Evolutionary conservation across 768 basidiomycete species (phyloP).

Genomic region (Leccinum variicolor): DNA sequence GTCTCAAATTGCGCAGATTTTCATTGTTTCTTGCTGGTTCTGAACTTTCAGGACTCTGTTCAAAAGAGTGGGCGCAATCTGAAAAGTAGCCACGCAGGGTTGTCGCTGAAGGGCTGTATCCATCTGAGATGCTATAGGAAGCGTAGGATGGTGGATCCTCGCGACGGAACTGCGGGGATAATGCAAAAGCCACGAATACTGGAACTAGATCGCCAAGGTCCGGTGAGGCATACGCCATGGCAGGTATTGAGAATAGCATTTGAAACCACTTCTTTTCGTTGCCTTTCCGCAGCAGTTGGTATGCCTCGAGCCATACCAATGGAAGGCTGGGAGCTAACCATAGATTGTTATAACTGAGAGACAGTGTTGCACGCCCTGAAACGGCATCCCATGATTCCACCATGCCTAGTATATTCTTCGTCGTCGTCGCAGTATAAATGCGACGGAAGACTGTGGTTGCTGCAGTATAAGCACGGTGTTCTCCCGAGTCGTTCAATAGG

Average conservation of each 20-base stretch:
- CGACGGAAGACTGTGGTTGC: slow-evolving; percentile 2
- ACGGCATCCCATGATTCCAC: background rate
- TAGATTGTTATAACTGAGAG: slow-evolving; percentile 16
- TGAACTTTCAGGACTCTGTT: slow-evolving; percentile 5
- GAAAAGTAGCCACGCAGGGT: background rate
- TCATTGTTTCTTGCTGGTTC: background rate
- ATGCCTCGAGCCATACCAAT: slow-evolving; percentile 24
- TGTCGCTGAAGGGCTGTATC: background rate
- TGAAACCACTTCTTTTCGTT: background rate
- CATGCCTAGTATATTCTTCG: background rate
- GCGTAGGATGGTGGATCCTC: slow-evolving; percentile 13
- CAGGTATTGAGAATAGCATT: background rate
- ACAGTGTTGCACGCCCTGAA: background rate
- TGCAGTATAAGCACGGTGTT: slow-evolving; percentile 4
- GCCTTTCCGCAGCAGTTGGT: slow-evolving; percentile 19
- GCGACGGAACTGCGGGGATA: slow-evolving; percentile 4
- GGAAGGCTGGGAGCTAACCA: slow-evolving; percentile 25
- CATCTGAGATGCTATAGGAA: slow-evolving; percentile 7
- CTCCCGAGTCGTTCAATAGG: background rate
- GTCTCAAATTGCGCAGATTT: background rate
- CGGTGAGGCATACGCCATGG: background rate
- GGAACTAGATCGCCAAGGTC: background rate
- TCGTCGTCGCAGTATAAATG: background rate
- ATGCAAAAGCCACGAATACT: slow-evolving; percentile 25
- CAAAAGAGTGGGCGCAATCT: background rate